A percentile compares a stretch with the other conserved stretches of the same genome.
These are phyloP conservation scores for Rhinocladiella similis DNA, from an alignment of 2,329 filamentous ascomycete species.

Conservation along the genomic window DNA sequence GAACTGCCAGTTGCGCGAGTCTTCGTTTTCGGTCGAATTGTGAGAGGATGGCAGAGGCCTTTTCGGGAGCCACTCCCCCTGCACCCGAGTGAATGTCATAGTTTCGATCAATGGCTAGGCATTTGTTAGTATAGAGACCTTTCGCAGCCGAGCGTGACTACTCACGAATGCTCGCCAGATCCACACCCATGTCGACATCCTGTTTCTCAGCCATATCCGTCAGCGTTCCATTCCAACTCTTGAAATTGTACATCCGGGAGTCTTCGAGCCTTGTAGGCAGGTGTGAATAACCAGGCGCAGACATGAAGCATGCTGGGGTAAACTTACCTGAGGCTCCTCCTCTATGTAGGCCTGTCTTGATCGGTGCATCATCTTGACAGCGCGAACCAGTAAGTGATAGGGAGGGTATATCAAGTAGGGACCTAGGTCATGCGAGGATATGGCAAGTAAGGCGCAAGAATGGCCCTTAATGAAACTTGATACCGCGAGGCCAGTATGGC, in stretches of 20 bases:
- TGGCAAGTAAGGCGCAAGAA: too few relatives aligned
- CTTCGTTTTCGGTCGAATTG: constrained; percentile 91
- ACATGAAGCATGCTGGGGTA: not conserved
- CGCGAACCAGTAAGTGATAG: not conserved
- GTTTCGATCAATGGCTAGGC: constrained; percentile 70
- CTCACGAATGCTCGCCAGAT: constrained; percentile 64
- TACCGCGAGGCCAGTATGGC: too few relatives aligned
- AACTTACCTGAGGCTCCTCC: constrained; percentile 71
- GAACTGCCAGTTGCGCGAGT: constrained; percentile 85
- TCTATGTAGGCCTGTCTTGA: constrained; percentile 92
- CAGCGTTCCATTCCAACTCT: constrained; percentile 27
- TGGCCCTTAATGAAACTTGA: too few relatives aligned
- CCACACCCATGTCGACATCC: constrained; percentile 60
- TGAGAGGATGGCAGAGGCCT: constrained; percentile 78
- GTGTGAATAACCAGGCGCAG: constrained; percentile 20
- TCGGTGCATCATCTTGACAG: constrained; percentile 68
- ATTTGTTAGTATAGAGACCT: constrained; percentile 4
- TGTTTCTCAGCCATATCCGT: constrained; percentile 38
- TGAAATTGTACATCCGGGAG: constrained; percentile 3
- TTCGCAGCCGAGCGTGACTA: constrained; percentile 26
- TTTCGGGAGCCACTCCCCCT: constrained; percentile 69
- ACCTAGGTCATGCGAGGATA: not conserved
- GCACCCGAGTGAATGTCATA: constrained; percentile 71
- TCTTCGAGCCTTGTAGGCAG: constrained; percentile 26
- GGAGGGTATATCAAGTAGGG: not conserved